phyloP scores from a whole-genome alignment of 176 grass and related monocot genomes.

The Triticum dicoccoides region DNA sequence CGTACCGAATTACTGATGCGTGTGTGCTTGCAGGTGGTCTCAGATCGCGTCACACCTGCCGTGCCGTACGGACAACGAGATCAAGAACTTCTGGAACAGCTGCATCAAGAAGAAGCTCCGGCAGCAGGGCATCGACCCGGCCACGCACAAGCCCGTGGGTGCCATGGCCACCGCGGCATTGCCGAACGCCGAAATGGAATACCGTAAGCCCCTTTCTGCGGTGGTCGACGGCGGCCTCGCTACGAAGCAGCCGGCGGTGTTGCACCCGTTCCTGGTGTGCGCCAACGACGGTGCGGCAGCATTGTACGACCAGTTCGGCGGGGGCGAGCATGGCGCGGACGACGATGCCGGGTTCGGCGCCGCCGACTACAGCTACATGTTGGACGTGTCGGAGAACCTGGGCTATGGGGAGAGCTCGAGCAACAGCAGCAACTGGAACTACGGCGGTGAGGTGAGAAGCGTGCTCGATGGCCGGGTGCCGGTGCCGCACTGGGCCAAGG shows the following conservation, averaged over 20 bases:
- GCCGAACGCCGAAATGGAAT: background rate
- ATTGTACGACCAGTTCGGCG: constrained; percentile 23
- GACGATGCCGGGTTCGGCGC: constrained; percentile 21
- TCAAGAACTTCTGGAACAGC: constrained; percentile 91
- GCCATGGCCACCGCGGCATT: background rate
- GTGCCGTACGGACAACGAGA: constrained; percentile 78
- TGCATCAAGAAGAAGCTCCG: constrained; percentile 81
- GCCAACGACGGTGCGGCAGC: constrained; percentile 35
- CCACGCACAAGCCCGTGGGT: constrained; percentile 56
- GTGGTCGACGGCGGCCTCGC: background rate
- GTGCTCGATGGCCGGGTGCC: constrained; percentile 53
- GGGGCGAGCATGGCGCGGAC: background rate
- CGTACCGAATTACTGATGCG: no score
- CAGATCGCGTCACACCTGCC: constrained; percentile 73
- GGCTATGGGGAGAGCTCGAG: constrained; percentile 70
- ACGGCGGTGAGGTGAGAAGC: constrained; percentile 32
- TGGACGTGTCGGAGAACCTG: constrained; percentile 60
- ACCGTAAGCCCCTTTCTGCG: background rate
- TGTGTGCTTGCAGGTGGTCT: constrained; percentile 49
- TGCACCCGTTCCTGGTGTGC: constrained; percentile 63
- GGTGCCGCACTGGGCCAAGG: constrained; percentile 46
- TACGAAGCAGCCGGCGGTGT: constrained; percentile 12
- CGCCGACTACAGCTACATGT: constrained; percentile 45
- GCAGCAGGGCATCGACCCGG: constrained; percentile 57
- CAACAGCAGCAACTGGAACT: constrained; percentile 68